Evolutionary conservation across 108 stramenopile species (phyloP).

Genomic region (Skeletonema costatum): DNA sequence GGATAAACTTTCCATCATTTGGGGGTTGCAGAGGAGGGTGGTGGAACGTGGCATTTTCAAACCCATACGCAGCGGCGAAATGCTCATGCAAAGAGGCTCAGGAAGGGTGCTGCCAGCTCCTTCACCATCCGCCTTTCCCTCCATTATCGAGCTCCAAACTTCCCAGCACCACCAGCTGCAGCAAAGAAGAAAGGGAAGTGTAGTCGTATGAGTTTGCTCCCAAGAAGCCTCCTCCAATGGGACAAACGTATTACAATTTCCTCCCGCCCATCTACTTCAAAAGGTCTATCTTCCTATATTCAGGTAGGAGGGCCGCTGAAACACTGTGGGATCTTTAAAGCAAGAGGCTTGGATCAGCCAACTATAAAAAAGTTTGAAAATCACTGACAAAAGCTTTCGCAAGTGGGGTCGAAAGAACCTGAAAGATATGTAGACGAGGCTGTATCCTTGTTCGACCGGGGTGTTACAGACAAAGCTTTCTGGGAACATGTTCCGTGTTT

Average conservation of each 20-base stretch:
- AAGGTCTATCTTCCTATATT: conserved; percentile 3
- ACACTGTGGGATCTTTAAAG: conserved; percentile 73
- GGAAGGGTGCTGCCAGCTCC: conserved; percentile 13
- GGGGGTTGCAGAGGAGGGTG: conserved; percentile 6
- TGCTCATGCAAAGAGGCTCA: conserved; percentile 36
- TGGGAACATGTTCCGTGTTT: conserved; percentile 70
- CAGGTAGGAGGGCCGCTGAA: conserved; percentile 48
- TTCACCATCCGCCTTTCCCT: conserved; percentile 11
- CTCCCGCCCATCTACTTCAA: conserved; percentile 21
- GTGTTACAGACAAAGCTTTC: conserved; percentile 65
- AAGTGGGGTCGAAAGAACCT: conserved; percentile 47
- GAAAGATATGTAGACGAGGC: conserved; percentile 75
- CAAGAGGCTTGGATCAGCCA: conserved; percentile 57
- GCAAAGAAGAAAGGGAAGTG: conserved; percentile 18
- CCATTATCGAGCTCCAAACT: conserved; percentile 33
- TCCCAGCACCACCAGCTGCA: conserved; percentile 35
- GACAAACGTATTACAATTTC: conserved; percentile 62
- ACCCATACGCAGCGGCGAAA: conserved; percentile 46
- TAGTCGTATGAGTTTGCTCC: conserved; percentile 26
- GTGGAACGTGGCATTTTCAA: neutral
- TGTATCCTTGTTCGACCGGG: conserved; percentile 72
- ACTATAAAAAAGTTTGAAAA: conserved; percentile 87
- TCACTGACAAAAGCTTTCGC: conserved; percentile 74
- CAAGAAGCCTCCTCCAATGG: conserved; percentile 40
- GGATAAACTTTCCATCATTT: conserved; percentile 43